A percentile compares a stretch with the other conserved stretches of the same genome.
Conservation (phyloP, 2,329 filamentous ascomycete species). For the Xylariaceae sp. region DNA sequence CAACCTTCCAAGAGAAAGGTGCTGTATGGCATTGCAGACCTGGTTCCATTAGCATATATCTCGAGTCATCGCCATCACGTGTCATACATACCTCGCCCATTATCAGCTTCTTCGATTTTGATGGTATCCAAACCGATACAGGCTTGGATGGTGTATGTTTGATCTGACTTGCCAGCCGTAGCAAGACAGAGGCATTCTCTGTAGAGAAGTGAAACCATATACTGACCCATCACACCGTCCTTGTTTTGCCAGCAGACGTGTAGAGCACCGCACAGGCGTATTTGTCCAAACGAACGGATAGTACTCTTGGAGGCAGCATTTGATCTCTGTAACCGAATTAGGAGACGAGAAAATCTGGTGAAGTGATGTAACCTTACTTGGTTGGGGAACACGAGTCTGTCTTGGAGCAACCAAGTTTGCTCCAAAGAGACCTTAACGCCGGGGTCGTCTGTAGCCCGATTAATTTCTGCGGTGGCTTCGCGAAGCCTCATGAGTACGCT, state of each 20-base stretch:
- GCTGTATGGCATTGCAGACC: conserved; percentile 83
- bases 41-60: conserved; percentile 34
- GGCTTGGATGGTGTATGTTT: conserved; percentile 66
- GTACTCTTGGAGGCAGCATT: conserved; percentile 53
- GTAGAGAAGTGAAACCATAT: conserved; percentile 83
- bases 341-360: conserved; percentile 1
- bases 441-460: conserved; percentile 74
- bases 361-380: conserved; percentile 46
- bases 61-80: not conserved
- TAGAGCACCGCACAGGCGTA: conserved; percentile 75
- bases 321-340: conserved; percentile 37
- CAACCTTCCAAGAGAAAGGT: conserved; percentile 84
- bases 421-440: conserved; percentile 64
- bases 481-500: conserved; percentile 66
- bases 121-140: conserved; percentile 63
- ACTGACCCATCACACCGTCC: conserved; percentile 64
- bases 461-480: conserved; percentile 72
- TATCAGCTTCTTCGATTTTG: conserved; percentile 66
- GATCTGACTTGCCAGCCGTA: conserved; percentile 55
- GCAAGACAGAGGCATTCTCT: conserved; percentile 73
- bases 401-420: conserved; percentile 79
- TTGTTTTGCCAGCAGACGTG: conserved; percentile 76
- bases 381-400: conserved; percentile 68
- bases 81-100: conserved; percentile 57
- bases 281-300: conserved; percentile 75